A percentile compares a stretch with the other conserved stretches of the same genome.
phyloP scores from a whole-genome alignment of 208 protist genomes.

The Leishmania braziliensis region DNA sequence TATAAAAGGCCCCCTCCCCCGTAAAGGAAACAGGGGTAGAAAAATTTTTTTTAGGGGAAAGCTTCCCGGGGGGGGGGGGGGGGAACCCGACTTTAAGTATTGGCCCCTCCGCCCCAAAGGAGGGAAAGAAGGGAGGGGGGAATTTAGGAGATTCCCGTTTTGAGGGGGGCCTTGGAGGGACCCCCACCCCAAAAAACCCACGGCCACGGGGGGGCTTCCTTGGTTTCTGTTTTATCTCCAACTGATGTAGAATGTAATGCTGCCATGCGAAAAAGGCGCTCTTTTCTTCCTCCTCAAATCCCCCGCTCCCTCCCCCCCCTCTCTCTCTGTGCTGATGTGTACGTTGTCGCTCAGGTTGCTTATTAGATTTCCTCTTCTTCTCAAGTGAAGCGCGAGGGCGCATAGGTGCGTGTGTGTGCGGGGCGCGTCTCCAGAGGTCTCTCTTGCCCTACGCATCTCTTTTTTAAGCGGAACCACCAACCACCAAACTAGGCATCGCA shows the following conservation, averaged over 20 bases:
- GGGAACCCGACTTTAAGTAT: no score
- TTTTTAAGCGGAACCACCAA: not conserved
- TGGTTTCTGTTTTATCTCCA: not conserved
- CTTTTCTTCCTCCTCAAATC: not conserved
- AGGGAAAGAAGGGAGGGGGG: not conserved
- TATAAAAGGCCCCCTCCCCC: no score
- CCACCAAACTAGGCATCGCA: not conserved
- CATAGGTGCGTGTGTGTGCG: not conserved
- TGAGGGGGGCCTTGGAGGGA: not conserved
- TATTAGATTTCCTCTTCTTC: not conserved
- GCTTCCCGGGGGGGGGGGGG: no score
- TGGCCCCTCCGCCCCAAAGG: no score
- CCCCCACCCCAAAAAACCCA: not conserved
- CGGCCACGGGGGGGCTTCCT: not conserved
- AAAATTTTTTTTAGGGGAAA: no score
- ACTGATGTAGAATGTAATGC: not conserved
- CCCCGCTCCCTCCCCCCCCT: not conserved
- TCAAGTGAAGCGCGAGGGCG: not conserved
- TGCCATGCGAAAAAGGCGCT: not conserved
- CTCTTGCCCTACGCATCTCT: not conserved
- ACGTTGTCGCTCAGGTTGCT: not conserved
- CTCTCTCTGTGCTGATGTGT: not conserved
- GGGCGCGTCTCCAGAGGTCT: not conserved
- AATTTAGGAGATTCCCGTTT: not conserved
- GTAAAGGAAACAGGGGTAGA: no score